Percentiles rank a stretch among this genome's conserved stretches.
These are phyloP conservation scores for Arabidopsis thaliana DNA, from an alignment of 345 rosid species.

Conservation along the genomic window TAIR10.1 NC_003076.8:24366501-24367000, in stretches of 20 bases:
- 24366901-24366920: neutral
- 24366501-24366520: neutral
- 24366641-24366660: neutral
- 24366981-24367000: neutral
- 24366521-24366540: constrained; percentile 6
- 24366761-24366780: no score
- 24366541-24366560: constrained; percentile 22
- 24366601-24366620: neutral
- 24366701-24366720: neutral
- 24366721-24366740: no score
- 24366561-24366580: constrained; percentile 10
- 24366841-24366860: no score
- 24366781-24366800: no score
- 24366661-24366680: neutral
- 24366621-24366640: neutral
- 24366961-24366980: neutral
- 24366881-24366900: no score
- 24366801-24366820: no score
- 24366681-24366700: neutral
- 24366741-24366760: no score
- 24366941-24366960: neutral
- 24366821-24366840: no score
- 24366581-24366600: constrained; percentile 22
- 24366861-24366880: no score
- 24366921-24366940: neutral